These are phyloP conservation scores for Trametes coccinea DNA, from an alignment of 768 basidiomycete species.

Conservation along the genomic window DNA sequence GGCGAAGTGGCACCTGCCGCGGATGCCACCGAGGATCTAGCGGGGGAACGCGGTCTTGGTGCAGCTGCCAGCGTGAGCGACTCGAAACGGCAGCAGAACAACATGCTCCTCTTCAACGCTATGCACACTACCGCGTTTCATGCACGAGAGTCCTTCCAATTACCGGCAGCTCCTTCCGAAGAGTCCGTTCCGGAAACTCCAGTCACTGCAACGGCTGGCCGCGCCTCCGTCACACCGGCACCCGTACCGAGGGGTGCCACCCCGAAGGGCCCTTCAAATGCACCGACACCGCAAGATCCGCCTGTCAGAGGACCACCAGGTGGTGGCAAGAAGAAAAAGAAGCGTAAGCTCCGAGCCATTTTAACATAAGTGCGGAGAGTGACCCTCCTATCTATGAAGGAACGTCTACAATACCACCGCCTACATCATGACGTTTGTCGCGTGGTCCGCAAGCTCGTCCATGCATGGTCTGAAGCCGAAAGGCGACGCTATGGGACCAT, in stretches of 20 bases:
- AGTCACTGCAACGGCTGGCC: conserved; percentile 27
- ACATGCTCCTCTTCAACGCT: conserved; percentile 67
- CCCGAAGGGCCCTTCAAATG: conserved; percentile 36
- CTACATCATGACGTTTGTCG: neutral
- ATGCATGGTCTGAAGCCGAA: neutral
- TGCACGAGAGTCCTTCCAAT: conserved; percentile 53
- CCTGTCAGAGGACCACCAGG: conserved; percentile 49
- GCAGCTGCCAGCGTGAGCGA: conserved; percentile 18
- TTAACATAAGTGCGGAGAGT: conserved; percentile 1
- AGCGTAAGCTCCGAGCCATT: conserved; percentile 50
- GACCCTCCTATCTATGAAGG: conserved; percentile 5
- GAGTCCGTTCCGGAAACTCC: conserved; percentile 30
- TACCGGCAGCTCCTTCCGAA: conserved; percentile 37
- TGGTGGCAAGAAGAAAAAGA: conserved; percentile 74
- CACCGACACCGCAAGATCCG: conserved; percentile 46
- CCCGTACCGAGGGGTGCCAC: conserved; percentile 30
- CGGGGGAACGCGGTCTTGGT: conserved; percentile 24
- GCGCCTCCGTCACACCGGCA: conserved; percentile 36
- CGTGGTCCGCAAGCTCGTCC: neutral
- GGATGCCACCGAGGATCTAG: conserved; percentile 12
- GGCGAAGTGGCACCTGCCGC: conserved; percentile 18
- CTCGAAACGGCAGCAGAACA: conserved; percentile 55
- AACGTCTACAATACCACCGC: conserved; percentile 15
- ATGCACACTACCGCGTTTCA: conserved; percentile 80
- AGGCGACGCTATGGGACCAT: too few species aligned